A percentile compares a stretch with the other conserved stretches of the same genome.
Evolutionary conservation across 2,329 filamentous ascomycete genomes (phyloP).

Genomic region (Clonostachys rhizophaga): DNA sequence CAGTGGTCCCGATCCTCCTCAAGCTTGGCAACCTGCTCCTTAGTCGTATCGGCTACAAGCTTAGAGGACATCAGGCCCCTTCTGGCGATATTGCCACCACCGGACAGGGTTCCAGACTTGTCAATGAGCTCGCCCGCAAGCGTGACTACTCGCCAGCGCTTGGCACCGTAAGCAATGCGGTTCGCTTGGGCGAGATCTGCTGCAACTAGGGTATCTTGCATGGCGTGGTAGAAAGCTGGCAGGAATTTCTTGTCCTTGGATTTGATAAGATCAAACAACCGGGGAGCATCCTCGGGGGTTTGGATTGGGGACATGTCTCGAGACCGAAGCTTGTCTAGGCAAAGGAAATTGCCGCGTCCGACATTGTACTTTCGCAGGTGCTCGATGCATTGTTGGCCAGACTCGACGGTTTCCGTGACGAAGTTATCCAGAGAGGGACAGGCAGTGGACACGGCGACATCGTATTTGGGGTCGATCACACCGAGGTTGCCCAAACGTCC

Average conservation of each 20-base stretch:
- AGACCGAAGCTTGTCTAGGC: conserved; percentile 78
- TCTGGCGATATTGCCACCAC: conserved; percentile 86
- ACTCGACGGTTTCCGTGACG: conserved; percentile 93
- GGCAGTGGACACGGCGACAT: conserved; percentile 96
- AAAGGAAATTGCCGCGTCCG: conserved; percentile 94
- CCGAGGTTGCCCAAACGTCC: conserved; percentile 92
- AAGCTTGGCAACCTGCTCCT: conserved; percentile 83
- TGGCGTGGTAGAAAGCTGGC: conserved; percentile 90
- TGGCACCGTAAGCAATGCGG: conserved; percentile 90
- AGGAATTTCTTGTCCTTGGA: conserved; percentile 83
- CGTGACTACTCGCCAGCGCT: conserved; percentile 93
- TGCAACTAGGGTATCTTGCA: conserved; percentile 93
- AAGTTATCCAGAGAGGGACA: conserved; percentile 91
- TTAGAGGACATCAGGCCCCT: conserved; percentile 97
- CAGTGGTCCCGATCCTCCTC: conserved; percentile 82
- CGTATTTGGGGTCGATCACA: conserved; percentile 88
- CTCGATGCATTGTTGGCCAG: conserved; percentile 96
- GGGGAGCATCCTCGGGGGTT: conserved; percentile 87
- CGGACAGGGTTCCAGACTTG: conserved; percentile 97
- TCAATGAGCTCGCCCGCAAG: conserved; percentile 94
- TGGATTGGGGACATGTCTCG: conserved; percentile 75
- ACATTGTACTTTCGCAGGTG: conserved; percentile 97
- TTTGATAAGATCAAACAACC: conserved; percentile 88
- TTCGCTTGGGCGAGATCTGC: conserved; percentile 93
- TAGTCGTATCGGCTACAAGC: conserved; percentile 78